These are phyloP conservation scores for Pestalotiopsis fici DNA, from an alignment of 2,329 filamentous ascomycete species.

Conservation along the genomic window DNA sequence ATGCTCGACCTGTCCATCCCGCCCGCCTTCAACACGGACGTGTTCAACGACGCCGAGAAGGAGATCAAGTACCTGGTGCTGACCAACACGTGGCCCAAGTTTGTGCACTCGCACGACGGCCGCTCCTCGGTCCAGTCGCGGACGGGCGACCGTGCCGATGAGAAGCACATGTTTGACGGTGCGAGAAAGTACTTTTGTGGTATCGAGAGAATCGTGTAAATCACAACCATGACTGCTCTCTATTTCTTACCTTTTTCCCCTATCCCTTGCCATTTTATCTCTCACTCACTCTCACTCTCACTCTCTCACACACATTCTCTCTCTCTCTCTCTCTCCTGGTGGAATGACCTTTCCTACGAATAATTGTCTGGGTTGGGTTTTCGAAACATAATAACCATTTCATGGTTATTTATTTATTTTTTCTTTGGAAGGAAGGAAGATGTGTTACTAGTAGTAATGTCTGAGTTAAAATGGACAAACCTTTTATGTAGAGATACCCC, in stretches of 20 bases:
- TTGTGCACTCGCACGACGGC: conserved; percentile 19
- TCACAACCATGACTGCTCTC: too few relatives aligned
- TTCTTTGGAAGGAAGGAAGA: not conserved
- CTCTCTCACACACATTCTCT: not conserved
- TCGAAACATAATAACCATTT: too few relatives aligned
- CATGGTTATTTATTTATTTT: not conserved
- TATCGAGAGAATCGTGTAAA: conserved; percentile 3
- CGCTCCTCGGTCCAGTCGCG: not conserved
- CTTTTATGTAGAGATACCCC: not conserved
- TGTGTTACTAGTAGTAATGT: not conserved
- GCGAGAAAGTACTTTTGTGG: conserved; percentile 10
- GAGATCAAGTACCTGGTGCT: conserved; percentile 27
- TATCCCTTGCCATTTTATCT: not conserved
- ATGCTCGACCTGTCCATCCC: conserved; percentile 9
- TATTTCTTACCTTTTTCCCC: not conserved
- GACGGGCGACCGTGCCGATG: not conserved
- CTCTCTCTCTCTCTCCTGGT: not conserved
- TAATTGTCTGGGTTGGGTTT: too few relatives aligned
- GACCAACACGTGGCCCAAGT: conserved; percentile 32
- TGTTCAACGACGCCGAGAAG: conserved; percentile 19
- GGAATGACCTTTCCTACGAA: not conserved
- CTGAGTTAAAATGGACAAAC: not conserved
- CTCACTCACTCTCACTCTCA: not conserved
- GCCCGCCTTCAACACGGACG: conserved; percentile 8
- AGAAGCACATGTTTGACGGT: conserved; percentile 7